Evolutionary conservation across 2,329 filamentous ascomycete genomes (phyloP), one percentile per base, ranked within the genome.

Genomic region (Penicillium sp.): DNA sequence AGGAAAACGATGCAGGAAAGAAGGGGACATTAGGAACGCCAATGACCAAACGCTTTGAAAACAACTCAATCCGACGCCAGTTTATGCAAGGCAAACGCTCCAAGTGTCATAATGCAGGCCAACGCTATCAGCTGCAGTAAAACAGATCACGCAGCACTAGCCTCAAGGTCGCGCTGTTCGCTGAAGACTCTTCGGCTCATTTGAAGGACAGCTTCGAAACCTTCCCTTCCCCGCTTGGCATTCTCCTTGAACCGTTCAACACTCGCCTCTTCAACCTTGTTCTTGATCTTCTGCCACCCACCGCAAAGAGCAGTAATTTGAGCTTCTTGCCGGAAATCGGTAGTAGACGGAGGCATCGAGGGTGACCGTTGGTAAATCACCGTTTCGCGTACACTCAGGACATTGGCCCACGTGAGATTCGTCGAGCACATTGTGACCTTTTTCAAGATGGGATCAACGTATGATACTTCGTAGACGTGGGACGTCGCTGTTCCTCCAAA

Each of bases 251-350:
- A 99, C 58, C 92, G 84, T 67, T 90, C 91, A 49, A 98, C 90
- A 47, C 93, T 91, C 56, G 91, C 89, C 71, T 98, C 93, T 82
- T 99, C 95, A 71, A 99, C 96, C 76, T 90, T 92, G 80, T 95
- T 97, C 84, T 92, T 95, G 76, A 98, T 93, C 75, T 93, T 92
- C 81, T 97, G 92, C 93, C 95, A 99, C 65, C 95, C 95, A 69
- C 95, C 94, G 77, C 93, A 97, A 9, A 98, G 83, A 0, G 95
- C 95, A 1, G 93, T 97, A 75, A 99, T 94, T 79, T 93, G 88
- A 45, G 95, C 95, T 64, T 92, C 89, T 82, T 99, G 95, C 52
- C 88, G 84, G 75, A 99, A 98, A 66, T 90, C 85, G 3, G 95
- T 99, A 76, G 82, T 85, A 44, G 79, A 85, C 30, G 76, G 67